phyloP scores from a whole-genome alignment of 2,329 filamentous ascomycete genomes.

The Fusarium verrucosum region DNA sequence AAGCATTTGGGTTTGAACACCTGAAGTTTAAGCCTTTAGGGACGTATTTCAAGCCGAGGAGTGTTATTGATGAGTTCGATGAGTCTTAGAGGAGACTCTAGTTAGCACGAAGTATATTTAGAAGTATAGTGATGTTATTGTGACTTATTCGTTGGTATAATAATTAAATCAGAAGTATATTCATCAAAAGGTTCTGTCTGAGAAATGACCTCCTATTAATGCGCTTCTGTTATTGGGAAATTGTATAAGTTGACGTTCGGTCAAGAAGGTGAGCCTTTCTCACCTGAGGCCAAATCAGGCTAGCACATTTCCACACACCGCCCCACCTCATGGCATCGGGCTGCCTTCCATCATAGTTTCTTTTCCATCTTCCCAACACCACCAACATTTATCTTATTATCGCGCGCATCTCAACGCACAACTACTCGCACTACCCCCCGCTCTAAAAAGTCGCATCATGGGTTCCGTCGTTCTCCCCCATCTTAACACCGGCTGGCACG shows the following conservation, averaged over 20 bases:
- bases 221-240: not conserved
- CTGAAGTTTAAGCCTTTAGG: slow-evolving; percentile 60
- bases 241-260: not conserved
- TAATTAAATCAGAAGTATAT: not conserved
- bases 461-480: slow-evolving; percentile 94
- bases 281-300: slow-evolving; percentile 2
- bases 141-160: not conserved
- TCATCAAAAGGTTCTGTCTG: not conserved
- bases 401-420: not conserved
- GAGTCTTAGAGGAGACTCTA: not conserved
- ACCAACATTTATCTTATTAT: not conserved
- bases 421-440: too few species aligned
- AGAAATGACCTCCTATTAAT: too few species aligned
- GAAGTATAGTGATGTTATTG: not conserved
- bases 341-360: slow-evolving; percentile 26
- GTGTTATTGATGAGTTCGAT: slow-evolving; percentile 63
- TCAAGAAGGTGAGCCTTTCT: slow-evolving; percentile 16
- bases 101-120: not conserved
- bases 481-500: slow-evolving; percentile 93
- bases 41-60: slow-evolving; percentile 58
- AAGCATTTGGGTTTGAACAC: slow-evolving; percentile 59
- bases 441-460: slow-evolving; percentile 50
- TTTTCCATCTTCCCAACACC: not conserved
- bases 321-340: slow-evolving; percentile 7
- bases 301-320: not conserved